Evolutionary conservation across 108 stramenopile species (phyloP).

Genomic region (Epipyxis sp.): DNA sequence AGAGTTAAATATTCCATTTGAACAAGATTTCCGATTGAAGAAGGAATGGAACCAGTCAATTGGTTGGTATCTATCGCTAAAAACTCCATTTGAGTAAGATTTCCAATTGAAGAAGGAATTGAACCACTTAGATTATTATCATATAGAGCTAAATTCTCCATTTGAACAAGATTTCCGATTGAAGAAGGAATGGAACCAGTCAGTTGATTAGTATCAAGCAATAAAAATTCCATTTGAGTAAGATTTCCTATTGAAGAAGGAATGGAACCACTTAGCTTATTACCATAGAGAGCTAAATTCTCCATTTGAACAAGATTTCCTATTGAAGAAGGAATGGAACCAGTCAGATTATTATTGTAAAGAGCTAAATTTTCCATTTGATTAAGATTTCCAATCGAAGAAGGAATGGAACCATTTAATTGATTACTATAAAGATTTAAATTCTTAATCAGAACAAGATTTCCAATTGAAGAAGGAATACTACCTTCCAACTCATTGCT

Average conservation of each 20-base stretch:
- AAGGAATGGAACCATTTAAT: not conserved
- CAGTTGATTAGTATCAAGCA: slow-evolving; percentile 30
- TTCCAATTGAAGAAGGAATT: not conserved
- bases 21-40: not conserved
- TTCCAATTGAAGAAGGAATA: not conserved
- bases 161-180: not conserved
- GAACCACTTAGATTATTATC: not conserved
- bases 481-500: slow-evolving; percentile 36
- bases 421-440: not conserved
- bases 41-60: not conserved
- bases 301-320: not conserved
- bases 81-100: not conserved
- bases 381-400: not conserved
- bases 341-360: not conserved
- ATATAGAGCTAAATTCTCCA: not conserved
- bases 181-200: slow-evolving; percentile 12
- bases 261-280: not conserved
- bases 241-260: slow-evolving; percentile 22
- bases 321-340: not conserved
- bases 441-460: not conserved
- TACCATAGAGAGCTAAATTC: not conserved
- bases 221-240: slow-evolving; percentile 22
- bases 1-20: no score
- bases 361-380: not conserved
- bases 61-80: not conserved